Evolutionary conservation across 2,329 filamentous ascomycete species (phyloP), one percentile per base, ranked within the genome.

Genomic region (Aspergillus fumigatus): DNA sequence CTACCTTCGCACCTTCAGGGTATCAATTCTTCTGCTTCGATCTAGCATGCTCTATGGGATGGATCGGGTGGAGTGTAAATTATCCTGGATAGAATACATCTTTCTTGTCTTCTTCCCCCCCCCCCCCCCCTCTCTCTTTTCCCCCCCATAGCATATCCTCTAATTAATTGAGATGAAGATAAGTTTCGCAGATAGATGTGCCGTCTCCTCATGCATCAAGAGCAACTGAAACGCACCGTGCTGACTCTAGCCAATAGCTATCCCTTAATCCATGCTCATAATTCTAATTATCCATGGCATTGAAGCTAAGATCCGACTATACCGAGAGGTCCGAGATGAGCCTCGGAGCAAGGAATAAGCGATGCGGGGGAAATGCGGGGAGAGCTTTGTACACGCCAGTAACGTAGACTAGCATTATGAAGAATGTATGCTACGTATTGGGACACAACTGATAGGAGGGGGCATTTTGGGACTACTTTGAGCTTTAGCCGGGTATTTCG

Each of bases 1-100:
- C 52, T 43, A 21, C 32, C 48, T 45, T 27, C 56, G 40, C 47
- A 43, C 50, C 26, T 50, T 50, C 27, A 32, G n/a, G 48, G 48
- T 50, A 23, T 19, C 14, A 17, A 17, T 38, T 38, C 32, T 45
- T 45, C 41, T 45, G 19, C n/a, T 23, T 45, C 41, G 21, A 23
- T 47, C 21, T 23, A 23, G 43, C 43, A 47, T 47, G 43, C 43
- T 47, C 43, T 25, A 7, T 6, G 43, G 43, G 43, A 25, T 47
- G 43, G 23, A 51, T 40, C 23, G 35, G 49, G 23, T 14, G 27
- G 17, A 29, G 27, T 35, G 49, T 51, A 51, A 29, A 40, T 17
- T 51, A 35, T 50, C 27, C 19, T 27, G n/a, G 48, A 27, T 32
- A 35, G 23, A 51, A 51, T 51, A 38, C 40, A 23, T 35, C 32